Evolutionary conservation across 345 rosid genomes (phyloP).

Genomic region (Eucalyptus urophylla): DNA sequence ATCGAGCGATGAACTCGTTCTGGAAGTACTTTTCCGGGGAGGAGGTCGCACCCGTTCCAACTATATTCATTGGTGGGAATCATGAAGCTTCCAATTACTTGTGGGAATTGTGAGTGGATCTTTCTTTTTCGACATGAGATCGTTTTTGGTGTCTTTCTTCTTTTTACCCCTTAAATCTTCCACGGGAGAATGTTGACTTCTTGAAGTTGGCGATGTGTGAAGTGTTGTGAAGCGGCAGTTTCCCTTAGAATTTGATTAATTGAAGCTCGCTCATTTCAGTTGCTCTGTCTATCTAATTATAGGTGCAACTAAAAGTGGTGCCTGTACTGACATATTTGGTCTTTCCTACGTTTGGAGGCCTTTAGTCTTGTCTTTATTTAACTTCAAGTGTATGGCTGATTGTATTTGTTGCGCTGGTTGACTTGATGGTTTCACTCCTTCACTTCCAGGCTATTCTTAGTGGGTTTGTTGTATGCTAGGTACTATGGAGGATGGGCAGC

Average conservation of each 20-base stretch:
- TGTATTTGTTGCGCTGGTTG: not conserved
- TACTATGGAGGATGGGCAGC: conserved; percentile 98
- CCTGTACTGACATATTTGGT: not conserved
- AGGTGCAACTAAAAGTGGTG: not conserved
- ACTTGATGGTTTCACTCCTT: not conserved
- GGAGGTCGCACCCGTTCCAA: conserved; percentile 74
- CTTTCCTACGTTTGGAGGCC: not conserved
- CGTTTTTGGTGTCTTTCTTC: not conserved
- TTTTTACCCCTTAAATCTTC: not conserved
- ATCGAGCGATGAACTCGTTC: conserved; percentile 74
- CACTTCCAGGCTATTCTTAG: not conserved
- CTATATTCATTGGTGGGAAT: conserved; percentile 93
- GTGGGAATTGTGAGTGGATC: conserved; percentile 70
- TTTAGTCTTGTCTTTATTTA: not conserved
- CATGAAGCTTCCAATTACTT: conserved; percentile 96
- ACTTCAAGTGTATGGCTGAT: not conserved
- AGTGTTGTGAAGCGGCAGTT: not conserved
- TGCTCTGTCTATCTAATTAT: not conserved
- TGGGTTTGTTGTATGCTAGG: conserved; percentile 17
- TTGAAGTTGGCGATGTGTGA: not conserved
- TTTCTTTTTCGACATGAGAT: not conserved
- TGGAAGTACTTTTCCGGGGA: conserved; percentile 89
- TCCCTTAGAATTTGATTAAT: not conserved
- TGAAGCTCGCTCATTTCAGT: not conserved
- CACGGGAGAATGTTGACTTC: not conserved